These are phyloP conservation scores for Cyathus striatus DNA, from an alignment of 768 basidiomycete genomes.

Conservation along the genomic window DNA sequence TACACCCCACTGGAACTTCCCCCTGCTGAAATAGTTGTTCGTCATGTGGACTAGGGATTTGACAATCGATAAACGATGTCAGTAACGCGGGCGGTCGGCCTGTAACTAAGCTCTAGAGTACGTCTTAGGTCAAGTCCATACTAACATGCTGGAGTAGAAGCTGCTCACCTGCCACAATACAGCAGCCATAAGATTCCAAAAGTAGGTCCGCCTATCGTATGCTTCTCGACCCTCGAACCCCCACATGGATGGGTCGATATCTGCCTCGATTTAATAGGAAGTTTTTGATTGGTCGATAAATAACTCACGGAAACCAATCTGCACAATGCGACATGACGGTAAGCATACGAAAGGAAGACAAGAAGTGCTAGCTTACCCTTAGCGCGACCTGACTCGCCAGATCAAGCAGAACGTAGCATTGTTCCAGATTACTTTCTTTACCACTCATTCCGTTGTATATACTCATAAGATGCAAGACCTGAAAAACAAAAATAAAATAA, in stretches of 20 bases:
- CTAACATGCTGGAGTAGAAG: no score
- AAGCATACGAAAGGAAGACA: neutral
- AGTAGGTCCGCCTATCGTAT: constrained; percentile 49
- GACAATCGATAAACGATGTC: constrained; percentile 38
- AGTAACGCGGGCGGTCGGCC: constrained; percentile 44
- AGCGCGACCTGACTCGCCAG: constrained; percentile 44
- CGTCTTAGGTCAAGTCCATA: no score
- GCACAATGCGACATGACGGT: constrained; percentile 4
- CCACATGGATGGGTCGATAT: constrained; percentile 49
- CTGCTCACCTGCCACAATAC: constrained; percentile 45
- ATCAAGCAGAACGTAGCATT: constrained; percentile 39
- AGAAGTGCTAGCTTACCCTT: constrained; percentile 25
- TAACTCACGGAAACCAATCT: constrained; percentile 42
- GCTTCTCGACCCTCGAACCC: constrained; percentile 42
- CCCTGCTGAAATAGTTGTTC: constrained; percentile 37
- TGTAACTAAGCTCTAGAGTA: constrained; percentile 37
- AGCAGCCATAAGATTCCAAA: constrained; percentile 46
- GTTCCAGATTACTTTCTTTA: constrained; percentile 43
- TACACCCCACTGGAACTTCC: constrained; percentile 40
- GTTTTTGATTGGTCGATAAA: neutral
- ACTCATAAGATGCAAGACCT: constrained; percentile 48
- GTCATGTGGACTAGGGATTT: constrained; percentile 39
- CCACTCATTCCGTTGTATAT: constrained; percentile 51
- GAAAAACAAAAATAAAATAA: neutral
- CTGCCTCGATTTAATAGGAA: constrained; percentile 15